phyloP scores from a whole-genome alignment of 176 grass and related monocot species.

The Oryza punctata region DNA sequence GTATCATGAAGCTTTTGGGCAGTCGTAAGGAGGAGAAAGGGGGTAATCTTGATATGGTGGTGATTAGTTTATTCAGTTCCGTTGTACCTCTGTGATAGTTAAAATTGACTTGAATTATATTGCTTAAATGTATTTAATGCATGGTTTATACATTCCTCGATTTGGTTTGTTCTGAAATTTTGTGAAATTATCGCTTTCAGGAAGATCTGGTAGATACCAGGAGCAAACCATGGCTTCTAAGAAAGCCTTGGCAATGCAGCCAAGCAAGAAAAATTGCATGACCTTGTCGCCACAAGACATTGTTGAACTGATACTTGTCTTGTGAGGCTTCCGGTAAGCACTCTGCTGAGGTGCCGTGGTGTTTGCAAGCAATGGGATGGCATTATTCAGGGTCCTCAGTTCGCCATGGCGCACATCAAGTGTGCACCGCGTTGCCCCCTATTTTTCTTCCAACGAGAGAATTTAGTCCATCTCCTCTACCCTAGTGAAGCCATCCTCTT shows the following conservation, averaged over 20 bases:
- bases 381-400: constrained; percentile 24
- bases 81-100: too few relatives aligned
- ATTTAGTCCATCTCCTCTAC: background rate
- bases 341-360: constrained; percentile 16
- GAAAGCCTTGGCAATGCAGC: too few relatives aligned
- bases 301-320: constrained; percentile 34
- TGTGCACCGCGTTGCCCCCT: background rate
- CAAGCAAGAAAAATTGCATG: too few relatives aligned
- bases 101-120: too few relatives aligned
- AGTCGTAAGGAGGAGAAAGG: background rate
- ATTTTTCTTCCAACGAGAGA: constrained; percentile 6
- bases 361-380: constrained; percentile 44
- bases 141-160: too few relatives aligned
- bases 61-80: background rate
- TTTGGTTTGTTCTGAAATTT: too few relatives aligned
- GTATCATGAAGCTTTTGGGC: background rate
- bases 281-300: background rate
- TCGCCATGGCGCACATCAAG: constrained; percentile 1
- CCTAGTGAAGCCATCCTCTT: constrained; percentile 27
- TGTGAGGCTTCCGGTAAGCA: constrained; percentile 28
- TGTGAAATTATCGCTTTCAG: too few relatives aligned
- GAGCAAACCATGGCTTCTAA: too few relatives aligned
- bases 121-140: too few relatives aligned
- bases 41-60: background rate
- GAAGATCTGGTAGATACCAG: too few relatives aligned